Evolutionary conservation across 148 eudicot genomes (phyloP).

Genomic region (Chenopodium berlandieri): DNA sequence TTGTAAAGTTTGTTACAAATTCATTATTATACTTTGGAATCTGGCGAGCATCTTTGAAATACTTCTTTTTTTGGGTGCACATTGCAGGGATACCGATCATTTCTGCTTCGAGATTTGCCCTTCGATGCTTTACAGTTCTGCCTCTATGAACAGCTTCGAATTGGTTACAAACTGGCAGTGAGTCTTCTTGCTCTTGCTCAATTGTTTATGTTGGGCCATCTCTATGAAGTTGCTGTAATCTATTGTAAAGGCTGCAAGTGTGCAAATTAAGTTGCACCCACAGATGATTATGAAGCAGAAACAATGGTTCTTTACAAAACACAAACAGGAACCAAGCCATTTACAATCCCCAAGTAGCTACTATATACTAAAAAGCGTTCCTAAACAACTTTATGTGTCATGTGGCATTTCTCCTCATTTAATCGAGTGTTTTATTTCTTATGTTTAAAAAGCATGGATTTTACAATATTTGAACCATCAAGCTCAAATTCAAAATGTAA

Average conservation of each 20-base stretch:
- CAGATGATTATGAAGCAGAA: neutral
- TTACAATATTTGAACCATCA: too few relatives aligned
- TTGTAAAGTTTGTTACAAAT: neutral
- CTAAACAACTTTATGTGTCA: too few relatives aligned
- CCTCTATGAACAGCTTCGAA: slow-evolving; percentile 88
- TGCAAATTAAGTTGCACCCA: neutral
- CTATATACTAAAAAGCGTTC: too few relatives aligned
- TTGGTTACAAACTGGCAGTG: slow-evolving; percentile 89
- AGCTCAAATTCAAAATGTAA: too few relatives aligned
- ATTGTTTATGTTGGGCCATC: neutral
- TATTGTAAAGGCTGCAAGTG: neutral
- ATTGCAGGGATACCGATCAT: slow-evolving; percentile 86
- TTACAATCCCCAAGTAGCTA: neutral
- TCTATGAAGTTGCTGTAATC: neutral
- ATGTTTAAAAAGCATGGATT: too few relatives aligned
- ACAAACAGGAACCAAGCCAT: neutral
- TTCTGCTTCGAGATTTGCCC: slow-evolving; percentile 88
- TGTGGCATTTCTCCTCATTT: too few relatives aligned
- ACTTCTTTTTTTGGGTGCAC: slow-evolving; percentile 9
- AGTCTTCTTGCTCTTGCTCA: slow-evolving; percentile 14
- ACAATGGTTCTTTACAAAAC: neutral
- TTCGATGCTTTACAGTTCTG: slow-evolving; percentile 98
- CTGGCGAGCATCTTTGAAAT: slow-evolving; percentile 3
- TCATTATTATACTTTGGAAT: neutral
- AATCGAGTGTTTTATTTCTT: too few relatives aligned